phyloP scores from a whole-genome alignment of 1,284 basidiomycete genomes.

The Vanrija sp. region DNA sequence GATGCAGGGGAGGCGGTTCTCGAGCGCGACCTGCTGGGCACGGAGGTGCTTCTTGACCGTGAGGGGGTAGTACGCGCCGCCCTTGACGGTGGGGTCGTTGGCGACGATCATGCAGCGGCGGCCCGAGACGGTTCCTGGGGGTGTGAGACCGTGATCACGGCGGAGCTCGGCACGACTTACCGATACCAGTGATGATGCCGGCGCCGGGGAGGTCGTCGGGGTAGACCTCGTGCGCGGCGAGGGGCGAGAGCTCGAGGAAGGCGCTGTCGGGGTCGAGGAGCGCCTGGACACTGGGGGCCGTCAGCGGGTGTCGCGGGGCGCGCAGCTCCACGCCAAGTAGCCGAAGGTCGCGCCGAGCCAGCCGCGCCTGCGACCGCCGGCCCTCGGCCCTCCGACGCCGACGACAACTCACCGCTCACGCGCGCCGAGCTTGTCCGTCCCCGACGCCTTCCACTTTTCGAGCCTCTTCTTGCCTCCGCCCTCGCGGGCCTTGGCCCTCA shows the following conservation, averaged over 20 bases:
- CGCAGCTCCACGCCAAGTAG: too few relatives aligned
- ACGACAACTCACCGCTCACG: constrained; percentile 66
- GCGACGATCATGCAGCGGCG: constrained; percentile 83
- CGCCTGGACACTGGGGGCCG: constrained; percentile 55
- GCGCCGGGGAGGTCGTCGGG: constrained; percentile 77
- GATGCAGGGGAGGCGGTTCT: constrained; percentile 84
- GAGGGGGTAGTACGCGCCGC: constrained; percentile 87
- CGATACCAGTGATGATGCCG: constrained; percentile 86
- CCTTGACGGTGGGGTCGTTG: constrained; percentile 92
- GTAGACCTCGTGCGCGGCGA: constrained; percentile 87
- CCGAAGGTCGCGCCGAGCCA: too few relatives aligned
- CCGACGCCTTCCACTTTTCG: constrained; percentile 63
- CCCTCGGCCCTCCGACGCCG: neutral
- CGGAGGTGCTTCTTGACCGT: constrained; percentile 94
- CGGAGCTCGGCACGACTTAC: constrained; percentile 41
- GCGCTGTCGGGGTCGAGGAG: constrained; percentile 82
- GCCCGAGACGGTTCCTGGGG: constrained; percentile 59
- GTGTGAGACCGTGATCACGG: neutral
- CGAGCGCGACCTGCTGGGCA: constrained; percentile 86
- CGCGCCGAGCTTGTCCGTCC: constrained; percentile 77
- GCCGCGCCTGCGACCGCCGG: too few relatives aligned
- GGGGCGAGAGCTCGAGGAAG: constrained; percentile 79
- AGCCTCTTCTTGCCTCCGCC: constrained; percentile 60
- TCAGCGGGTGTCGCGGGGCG: neutral
- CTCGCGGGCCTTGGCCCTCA: constrained; percentile 53